Evolutionary conservation across 306 rosid species (phyloP), one percentile per base, ranked within the genome.

Genomic region (Quercus engelmannii): DNA sequence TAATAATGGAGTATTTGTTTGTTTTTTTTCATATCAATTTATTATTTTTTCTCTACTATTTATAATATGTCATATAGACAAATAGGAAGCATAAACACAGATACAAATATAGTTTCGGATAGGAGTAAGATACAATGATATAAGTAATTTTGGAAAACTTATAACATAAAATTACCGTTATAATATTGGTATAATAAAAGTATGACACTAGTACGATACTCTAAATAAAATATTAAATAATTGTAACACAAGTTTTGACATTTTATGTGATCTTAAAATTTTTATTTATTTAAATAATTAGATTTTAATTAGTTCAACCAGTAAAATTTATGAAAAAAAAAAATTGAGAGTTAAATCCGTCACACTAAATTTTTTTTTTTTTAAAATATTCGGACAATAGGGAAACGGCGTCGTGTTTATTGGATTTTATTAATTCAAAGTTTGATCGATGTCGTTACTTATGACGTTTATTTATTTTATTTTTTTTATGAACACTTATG

Each of bases 51-150:
- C 0, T 2, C 0, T 0, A 2, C 0, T 0, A 2, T 0, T 38
- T 0, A 38, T 0, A 2, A 0, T 7, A 0, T 38, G 46, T 38
- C 1, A 2, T 0, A 0, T 7, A 0, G 0, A 8, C 0, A 8
- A 0, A 0, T 41, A 41, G 0, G 0, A 41, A 41, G 12, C 0
- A 41, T 0, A 41, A 41, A 41, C 3, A 41, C 0, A 8, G 0
- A 7, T 38, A 38, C 1, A 0, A 8, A 0, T 41, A 41, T 2
- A 0, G 3, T 2, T 41, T 8, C 0, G 0, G 0, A 41, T 41
- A 41, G 0, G 0, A 41, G 2, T 7, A 8, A 0, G 2, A 8
- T 0, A 6, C 0, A 0, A 41, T 1, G 1, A 8, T 41, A 7
- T 41, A 7, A 41, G 1, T 0, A 41, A 41, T 41, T 41, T 8